A percentile compares a stretch with the other conserved stretches of the same genome.
Conservation (phyloP, 2,329 filamentous ascomycete genomes). For the Colletotrichum zoysiae region DNA sequence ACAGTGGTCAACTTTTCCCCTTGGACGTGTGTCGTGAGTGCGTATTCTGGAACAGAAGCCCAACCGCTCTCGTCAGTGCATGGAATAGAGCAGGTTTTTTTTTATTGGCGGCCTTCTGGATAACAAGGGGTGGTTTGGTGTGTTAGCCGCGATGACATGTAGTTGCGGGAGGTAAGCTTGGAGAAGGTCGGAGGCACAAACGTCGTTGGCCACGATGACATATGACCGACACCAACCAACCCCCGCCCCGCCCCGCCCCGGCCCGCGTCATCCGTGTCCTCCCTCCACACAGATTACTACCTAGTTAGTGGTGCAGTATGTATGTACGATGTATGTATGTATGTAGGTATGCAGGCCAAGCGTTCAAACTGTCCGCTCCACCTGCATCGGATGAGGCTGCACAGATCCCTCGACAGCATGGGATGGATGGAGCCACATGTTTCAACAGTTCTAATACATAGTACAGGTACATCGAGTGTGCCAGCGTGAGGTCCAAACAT, state of each 20-base stretch:
- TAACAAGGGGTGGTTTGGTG: neutral
- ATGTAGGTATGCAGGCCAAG: conserved; percentile 17
- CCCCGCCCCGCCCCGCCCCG: neutral
- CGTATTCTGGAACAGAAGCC: too few relatives aligned
- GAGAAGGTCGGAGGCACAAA: neutral
- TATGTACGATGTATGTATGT: too few relatives aligned
- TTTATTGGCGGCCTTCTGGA: neutral
- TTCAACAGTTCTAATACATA: neutral
- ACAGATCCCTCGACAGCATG: neutral
- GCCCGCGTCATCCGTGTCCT: conserved; percentile 2
- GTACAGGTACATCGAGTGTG: too few relatives aligned
- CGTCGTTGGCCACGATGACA: neutral
- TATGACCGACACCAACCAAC: too few relatives aligned
- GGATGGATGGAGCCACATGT: too few relatives aligned
- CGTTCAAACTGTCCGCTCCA: neutral
- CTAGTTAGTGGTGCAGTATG: too few relatives aligned
- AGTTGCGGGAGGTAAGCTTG: neutral
- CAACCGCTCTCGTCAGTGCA: neutral
- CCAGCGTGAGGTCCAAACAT: neutral
- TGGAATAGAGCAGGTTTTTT: accelerated
- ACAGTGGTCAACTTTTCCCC: neutral
- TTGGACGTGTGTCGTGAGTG: neutral
- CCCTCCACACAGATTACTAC: neutral
- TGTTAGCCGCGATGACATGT: neutral
- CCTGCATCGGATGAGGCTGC: neutral